A percentile compares a stretch with the other conserved stretches of the same genome.
These are phyloP conservation scores for Brassica incana DNA, from an alignment of 345 rosid genomes.

Conservation along the genomic window DNA sequence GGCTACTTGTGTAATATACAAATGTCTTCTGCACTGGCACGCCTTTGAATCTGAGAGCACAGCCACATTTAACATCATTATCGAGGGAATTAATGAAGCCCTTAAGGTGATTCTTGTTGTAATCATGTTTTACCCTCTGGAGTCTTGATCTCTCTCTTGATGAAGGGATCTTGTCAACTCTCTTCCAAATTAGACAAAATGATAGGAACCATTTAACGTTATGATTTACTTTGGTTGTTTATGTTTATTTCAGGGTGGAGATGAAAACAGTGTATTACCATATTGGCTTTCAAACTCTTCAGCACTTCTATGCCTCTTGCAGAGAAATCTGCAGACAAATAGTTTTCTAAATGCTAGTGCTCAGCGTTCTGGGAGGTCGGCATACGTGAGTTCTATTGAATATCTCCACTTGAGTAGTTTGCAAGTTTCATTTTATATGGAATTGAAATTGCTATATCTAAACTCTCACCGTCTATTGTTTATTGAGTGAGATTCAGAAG, in stretches of 20 bases:
- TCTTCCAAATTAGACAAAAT: slow-evolving; percentile 2
- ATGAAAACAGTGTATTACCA: slow-evolving; percentile 69
- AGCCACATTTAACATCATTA: slow-evolving; percentile 76
- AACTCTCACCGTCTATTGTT: neutral
- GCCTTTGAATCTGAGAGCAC: slow-evolving; percentile 93
- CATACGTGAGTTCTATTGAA: slow-evolving; percentile 54
- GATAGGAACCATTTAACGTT: neutral
- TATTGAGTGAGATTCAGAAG: slow-evolving; percentile 13
- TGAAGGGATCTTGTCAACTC: slow-evolving; percentile 15
- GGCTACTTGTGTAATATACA: slow-evolving; percentile 85
- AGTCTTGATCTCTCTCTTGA: no score
- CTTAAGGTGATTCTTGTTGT: slow-evolving; percentile 56
- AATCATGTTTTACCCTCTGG: no score
- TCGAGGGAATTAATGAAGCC: slow-evolving; percentile 84
- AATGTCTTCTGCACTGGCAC: slow-evolving; percentile 92
- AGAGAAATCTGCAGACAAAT: slow-evolving; percentile 77
- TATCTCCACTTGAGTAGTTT: slow-evolving; percentile 23
- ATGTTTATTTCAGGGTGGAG: slow-evolving; percentile 61
- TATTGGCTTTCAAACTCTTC: slow-evolving; percentile 94
- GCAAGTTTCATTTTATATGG: slow-evolving; percentile 12
- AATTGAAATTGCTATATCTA: slow-evolving; percentile 2
- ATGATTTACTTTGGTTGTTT: slow-evolving; percentile 1
- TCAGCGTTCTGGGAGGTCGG: slow-evolving; percentile 72
- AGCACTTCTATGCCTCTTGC: slow-evolving; percentile 96
- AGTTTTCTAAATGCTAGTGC: slow-evolving; percentile 59